Conservation (phyloP, 75 land plant species). For the Adiantum capillusveneris region DNA sequence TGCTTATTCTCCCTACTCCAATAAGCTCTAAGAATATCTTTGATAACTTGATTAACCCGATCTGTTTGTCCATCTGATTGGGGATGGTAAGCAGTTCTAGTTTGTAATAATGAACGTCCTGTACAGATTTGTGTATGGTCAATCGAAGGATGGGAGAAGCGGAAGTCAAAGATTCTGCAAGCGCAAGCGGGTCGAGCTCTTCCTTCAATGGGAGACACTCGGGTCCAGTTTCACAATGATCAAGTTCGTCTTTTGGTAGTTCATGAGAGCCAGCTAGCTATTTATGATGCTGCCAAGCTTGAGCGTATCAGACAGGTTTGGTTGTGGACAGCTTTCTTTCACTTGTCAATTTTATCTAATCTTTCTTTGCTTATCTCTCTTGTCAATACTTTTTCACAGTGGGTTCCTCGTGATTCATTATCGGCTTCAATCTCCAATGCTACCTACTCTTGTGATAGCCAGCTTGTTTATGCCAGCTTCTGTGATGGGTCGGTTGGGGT, state of each 20-base stretch:
- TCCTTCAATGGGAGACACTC: slow-evolving; percentile 40
- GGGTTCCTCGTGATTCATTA: slow-evolving; percentile 43
- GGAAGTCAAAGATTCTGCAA: slow-evolving; percentile 45
- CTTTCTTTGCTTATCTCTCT: not conserved
- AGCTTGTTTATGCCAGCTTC: slow-evolving; percentile 56
- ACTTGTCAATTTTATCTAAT: not conserved
- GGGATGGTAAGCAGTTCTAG: too few species aligned
- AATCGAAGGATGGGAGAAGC: slow-evolving; percentile 69
- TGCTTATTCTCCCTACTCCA: too few species aligned
- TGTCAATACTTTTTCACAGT: slow-evolving; percentile 29
- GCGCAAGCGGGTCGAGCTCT: slow-evolving; percentile 43
- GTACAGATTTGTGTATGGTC: slow-evolving; percentile 72
- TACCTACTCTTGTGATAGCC: too few species aligned
- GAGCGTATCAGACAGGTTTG: slow-evolving; percentile 56
- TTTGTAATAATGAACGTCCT: too few species aligned
- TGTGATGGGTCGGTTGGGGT: slow-evolving; percentile 51
- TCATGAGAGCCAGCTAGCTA: too few species aligned
- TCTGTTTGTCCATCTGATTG: too few species aligned
- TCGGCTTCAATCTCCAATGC: slow-evolving; percentile 61
- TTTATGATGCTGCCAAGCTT: slow-evolving; percentile 42
- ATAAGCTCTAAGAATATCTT: too few species aligned
- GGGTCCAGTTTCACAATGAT: slow-evolving; percentile 72
- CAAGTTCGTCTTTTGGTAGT: slow-evolving; percentile 54
- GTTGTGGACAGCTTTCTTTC: not conserved
- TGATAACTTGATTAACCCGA: too few species aligned